Evolutionary conservation across 805 yeast genomes (phyloP), one percentile per base, ranked within the genome.

Genomic region (Cyberlindnera lachancei): DNA sequence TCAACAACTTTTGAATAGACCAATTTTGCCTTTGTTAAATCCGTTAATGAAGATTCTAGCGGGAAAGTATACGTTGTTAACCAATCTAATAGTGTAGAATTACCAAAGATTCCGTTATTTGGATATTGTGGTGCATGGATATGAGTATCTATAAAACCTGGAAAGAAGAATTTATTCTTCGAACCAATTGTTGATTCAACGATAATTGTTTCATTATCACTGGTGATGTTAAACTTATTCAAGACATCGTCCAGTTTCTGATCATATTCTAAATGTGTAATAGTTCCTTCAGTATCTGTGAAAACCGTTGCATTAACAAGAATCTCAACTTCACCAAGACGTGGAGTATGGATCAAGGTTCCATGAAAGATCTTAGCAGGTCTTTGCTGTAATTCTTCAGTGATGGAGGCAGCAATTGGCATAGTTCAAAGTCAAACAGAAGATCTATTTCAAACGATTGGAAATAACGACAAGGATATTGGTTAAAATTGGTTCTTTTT

Each of bases 41-140:
- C 73, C 14, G 57, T 60, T 39, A 85, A 69, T 4, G 82, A 67
- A 7, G 82, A 63, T 56, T 92, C 98, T 35, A 88, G 56, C 1
- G 96, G 94, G 64, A 88, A 92, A 0, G 98, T 92, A 54, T 86
- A 87, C 15, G 70, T 74, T 17, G 75, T 70, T 29, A 92, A 66
- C 98, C 98, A 92, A 42, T 90, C 94, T 35, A 92, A 61, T 26
- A 92, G 63, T 2, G 95, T 90, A 3, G 85, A 65, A 37, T 79
- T 79, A 17, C 94, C 88, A 40, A 94, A 90, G 17, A 92, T 75
- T 9, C 94, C 92, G 29, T 68, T 64, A 52, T 83, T 83, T 10
- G 92, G 92, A 47, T 73, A 83, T 55, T 83, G 94, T 3, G 94
- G 77, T 2, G 94, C 92, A 55, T 83, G 94, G 29, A 79, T 78